A percentile compares a stretch with the other conserved stretches of the same genome.
Evolutionary conservation across 2,329 filamentous ascomycete species (phyloP).

Genomic region (Fusarium agapanthi): DNA sequence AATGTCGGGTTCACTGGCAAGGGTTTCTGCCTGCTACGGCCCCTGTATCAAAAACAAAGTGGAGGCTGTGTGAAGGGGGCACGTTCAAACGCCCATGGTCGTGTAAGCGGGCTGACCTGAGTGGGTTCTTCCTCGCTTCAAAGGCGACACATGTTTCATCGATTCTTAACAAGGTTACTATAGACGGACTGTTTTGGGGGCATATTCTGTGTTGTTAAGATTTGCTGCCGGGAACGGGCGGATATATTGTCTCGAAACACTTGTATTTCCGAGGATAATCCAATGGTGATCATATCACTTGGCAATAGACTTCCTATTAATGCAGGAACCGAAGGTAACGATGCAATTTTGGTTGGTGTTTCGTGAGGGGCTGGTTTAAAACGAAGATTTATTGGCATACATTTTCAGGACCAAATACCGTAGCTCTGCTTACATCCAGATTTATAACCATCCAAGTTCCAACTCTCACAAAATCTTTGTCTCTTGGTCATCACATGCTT

Average conservation of each 20-base stretch:
- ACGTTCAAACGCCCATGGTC: neutral
- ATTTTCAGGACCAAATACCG: neutral
- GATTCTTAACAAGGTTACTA: neutral
- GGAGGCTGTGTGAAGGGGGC: conserved; percentile 27
- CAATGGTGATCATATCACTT: conserved; percentile 1
- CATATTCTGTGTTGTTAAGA: neutral
- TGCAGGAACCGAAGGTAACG: neutral
- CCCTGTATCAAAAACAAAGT: conserved; percentile 35
- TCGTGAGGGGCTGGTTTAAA: neutral
- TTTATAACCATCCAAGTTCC: neutral
- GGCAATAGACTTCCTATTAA: neutral
- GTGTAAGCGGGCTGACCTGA: neutral
- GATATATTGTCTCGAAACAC: conserved; percentile 8
- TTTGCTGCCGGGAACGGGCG: conserved; percentile 6
- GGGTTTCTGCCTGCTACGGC: conserved; percentile 34
- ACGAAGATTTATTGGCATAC: neutral
- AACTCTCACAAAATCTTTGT: neutral
- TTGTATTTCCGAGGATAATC: conserved; percentile 12
- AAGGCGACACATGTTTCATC: conserved; percentile 34
- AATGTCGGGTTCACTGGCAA: neutral
- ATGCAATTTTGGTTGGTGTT: neutral
- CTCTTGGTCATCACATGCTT: neutral
- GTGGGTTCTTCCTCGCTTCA: conserved; percentile 15
- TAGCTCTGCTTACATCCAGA: neutral
- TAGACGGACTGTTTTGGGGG: neutral